Evolutionary conservation across 1,284 basidiomycete species (phyloP).

Genomic region (Erythrobasidium hasegawianum): DNA sequence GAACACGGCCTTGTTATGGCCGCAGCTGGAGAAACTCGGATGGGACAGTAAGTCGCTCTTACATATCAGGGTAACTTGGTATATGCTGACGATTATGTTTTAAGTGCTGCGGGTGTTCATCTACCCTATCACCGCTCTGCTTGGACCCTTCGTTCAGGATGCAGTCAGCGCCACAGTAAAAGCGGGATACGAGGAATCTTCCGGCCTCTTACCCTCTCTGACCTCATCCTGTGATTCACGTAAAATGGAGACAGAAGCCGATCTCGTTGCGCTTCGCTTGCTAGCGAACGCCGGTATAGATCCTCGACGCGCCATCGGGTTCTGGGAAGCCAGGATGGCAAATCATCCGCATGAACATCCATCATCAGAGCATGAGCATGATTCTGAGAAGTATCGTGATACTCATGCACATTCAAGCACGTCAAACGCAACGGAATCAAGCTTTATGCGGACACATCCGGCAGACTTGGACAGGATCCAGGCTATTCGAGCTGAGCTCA

Average conservation of each 20-base stretch:
- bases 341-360: conserved; percentile 7
- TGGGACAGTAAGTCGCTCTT: conserved; percentile 37
- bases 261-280: conserved; percentile 34
- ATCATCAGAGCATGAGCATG: not conserved
- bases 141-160: conserved; percentile 46
- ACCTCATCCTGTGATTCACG: conserved; percentile 7
- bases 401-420: not conserved
- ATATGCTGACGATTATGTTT: not conserved
- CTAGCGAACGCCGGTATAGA: conserved; percentile 43
- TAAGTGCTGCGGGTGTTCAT: conserved; percentile 42
- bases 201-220: conserved; percentile 40
- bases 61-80: no score
- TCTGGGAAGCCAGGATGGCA: conserved; percentile 39
- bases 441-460: conserved; percentile 38
- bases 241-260: conserved; percentile 36
- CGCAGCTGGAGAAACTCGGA: conserved; percentile 40
- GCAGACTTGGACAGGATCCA: conserved; percentile 41
- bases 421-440: conserved; percentile 13
- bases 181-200: conserved; percentile 36
- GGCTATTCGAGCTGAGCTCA: conserved; percentile 39
- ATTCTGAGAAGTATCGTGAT: conserved; percentile 2
- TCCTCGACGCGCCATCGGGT: conserved; percentile 39
- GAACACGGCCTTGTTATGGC: conserved; percentile 39
- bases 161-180: conserved; percentile 39
- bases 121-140: conserved; percentile 42